These are phyloP conservation scores for Cyberlindnera nakhonratchasimensis DNA, from an alignment of 805 yeast genomes.

Conservation along the genomic window DNA sequence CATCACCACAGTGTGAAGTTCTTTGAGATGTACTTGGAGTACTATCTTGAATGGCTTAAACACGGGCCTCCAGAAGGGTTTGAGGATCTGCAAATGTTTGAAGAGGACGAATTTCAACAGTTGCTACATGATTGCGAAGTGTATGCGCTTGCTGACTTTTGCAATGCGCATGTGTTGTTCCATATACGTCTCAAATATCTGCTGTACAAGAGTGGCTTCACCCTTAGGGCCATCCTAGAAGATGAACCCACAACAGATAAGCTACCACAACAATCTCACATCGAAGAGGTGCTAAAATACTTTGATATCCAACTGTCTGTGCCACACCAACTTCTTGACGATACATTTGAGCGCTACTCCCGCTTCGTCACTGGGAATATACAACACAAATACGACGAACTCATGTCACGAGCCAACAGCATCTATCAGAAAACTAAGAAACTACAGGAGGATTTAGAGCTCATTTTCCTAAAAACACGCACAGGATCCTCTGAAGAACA, in stretches of 20 bases:
- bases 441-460: conserved; percentile 33
- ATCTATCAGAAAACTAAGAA: conserved; percentile 32
- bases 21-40: conserved; percentile 6
- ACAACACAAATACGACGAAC: conserved; percentile 30
- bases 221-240: conserved; percentile 7
- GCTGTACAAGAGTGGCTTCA: conserved; percentile 1
- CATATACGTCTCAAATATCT: neutral
- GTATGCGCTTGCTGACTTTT: neutral
- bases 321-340: conserved; percentile 42
- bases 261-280: neutral
- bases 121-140: neutral
- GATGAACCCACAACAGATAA: neutral
- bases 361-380: conserved; percentile 35
- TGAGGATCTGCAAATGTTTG: conserved; percentile 3
- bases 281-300: neutral
- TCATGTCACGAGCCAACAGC: conserved; percentile 37
- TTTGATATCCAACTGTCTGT: conserved; percentile 31
- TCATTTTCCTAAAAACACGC: conserved; percentile 29
- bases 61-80: conserved; percentile 1
- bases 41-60: conserved; percentile 6
- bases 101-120: conserved; percentile 1
- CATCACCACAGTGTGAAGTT: conserved; percentile 3
- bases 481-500: conserved; percentile 3
- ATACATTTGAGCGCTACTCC: conserved; percentile 40
- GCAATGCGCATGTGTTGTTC: neutral